phyloP scores from a whole-genome alignment of 345 rosid genomes.

The Eucalyptus grandis region DNA sequence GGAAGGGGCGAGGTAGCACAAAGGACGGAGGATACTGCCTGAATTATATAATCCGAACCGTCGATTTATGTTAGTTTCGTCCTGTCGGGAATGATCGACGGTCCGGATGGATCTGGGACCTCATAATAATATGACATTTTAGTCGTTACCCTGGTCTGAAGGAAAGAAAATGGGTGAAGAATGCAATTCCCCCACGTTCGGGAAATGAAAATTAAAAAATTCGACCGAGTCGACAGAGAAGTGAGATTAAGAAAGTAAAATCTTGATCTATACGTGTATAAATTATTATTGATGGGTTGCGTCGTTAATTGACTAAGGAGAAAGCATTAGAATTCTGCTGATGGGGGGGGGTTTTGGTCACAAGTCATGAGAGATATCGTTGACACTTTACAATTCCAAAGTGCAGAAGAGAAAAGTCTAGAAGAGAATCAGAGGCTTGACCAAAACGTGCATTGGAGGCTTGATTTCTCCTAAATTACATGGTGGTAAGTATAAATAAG shows the following conservation, averaged over 20 bases:
- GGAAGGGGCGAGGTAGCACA: not conserved
- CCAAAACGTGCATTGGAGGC: not conserved
- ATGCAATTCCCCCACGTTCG: not conserved
- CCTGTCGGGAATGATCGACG: not conserved
- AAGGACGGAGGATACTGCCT: not conserved
- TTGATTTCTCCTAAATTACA: not conserved
- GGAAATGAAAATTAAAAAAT: not conserved
- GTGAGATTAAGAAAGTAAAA: not conserved
- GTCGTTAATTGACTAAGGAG: not conserved
- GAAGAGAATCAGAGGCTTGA: not conserved
- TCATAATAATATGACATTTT: no score
- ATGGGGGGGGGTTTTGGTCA: not conserved
- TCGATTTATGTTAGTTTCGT: no score
- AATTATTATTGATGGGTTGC: not conserved
- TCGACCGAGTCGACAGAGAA: not conserved
- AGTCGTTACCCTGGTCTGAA: not conserved
- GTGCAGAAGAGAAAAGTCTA: not conserved
- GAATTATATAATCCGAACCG: not conserved
- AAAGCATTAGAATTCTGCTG: not conserved
- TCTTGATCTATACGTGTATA: not conserved
- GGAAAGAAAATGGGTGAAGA: not conserved
- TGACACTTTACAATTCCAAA: not conserved
- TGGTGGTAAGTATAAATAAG: no score
- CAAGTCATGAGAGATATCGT: not conserved
- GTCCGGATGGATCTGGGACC: not conserved